These are phyloP conservation scores for Penicillium paxilli DNA, from an alignment of 495 filamentous ascomycete species.

Conservation along the genomic window DNA sequence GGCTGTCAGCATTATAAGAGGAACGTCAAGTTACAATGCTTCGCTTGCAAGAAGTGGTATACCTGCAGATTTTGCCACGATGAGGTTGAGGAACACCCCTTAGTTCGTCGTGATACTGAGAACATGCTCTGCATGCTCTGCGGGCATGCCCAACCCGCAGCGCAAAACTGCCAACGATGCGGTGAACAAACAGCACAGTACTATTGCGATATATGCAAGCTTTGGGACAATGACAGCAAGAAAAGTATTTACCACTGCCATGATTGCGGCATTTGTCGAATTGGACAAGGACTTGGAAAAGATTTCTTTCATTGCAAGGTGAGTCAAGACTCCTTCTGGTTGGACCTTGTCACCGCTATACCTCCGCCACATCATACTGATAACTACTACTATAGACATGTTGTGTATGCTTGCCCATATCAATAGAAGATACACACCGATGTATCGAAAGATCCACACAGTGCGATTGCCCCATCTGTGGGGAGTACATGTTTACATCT, in stretches of 20 bases:
- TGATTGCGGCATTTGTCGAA: constrained; percentile 94
- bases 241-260: constrained; percentile 96
- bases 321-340: constrained; percentile 12
- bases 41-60: constrained; percentile 86
- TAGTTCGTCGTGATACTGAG: constrained; percentile 79
- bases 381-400: constrained; percentile 63
- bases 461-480: constrained; percentile 97
- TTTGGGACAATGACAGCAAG: constrained; percentile 91
- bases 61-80: constrained; percentile 97
- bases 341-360: not conserved
- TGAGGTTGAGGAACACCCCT: constrained; percentile 74
- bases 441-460: constrained; percentile 94
- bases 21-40: constrained; percentile 95
- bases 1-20: constrained; percentile 93
- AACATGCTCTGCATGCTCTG: constrained; percentile 99
- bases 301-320: constrained; percentile 99
- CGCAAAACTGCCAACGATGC: constrained; percentile 74
- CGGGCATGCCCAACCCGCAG: constrained; percentile 78
- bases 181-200: constrained; percentile 80
- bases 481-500: constrained; percentile 97
- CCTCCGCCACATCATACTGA: not conserved
- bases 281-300: constrained; percentile 89
- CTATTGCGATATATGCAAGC: constrained; percentile 91
- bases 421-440: constrained; percentile 76
- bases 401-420: constrained; percentile 86